Evolutionary conservation across 2,329 filamentous ascomycete genomes (phyloP).

Genomic region (Falciphora oryzae): DNA sequence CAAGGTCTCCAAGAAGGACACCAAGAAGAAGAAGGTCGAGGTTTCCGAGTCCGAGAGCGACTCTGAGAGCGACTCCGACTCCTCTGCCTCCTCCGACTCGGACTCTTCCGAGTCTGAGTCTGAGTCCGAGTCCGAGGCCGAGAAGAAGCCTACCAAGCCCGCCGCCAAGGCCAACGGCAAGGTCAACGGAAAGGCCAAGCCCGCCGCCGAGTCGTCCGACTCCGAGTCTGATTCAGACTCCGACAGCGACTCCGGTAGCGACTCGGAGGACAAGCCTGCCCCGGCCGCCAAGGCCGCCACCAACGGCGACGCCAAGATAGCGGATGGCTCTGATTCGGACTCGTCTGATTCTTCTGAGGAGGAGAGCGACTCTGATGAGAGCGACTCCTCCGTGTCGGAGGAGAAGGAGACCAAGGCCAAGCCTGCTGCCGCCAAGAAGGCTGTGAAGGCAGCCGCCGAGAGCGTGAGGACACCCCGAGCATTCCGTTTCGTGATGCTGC

Average conservation of each 20-base stretch:
- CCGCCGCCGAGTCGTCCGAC: constrained; percentile 16
- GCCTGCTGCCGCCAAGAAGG: constrained; percentile 20
- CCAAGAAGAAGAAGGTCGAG: constrained; percentile 39
- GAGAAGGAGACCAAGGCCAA: constrained; percentile 15
- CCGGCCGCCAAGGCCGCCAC: constrained; percentile 17
- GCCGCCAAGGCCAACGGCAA: constrained; percentile 19
- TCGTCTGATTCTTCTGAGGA: constrained; percentile 27
- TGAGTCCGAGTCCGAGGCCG: constrained; percentile 24
- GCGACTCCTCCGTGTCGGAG: constrained; percentile 22
- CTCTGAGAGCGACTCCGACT: constrained; percentile 27
- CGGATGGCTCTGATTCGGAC: constrained; percentile 27
- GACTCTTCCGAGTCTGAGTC: constrained; percentile 26
- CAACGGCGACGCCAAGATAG: constrained; percentile 18
- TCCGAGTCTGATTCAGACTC: constrained; percentile 28
- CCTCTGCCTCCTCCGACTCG: constrained; percentile 25
- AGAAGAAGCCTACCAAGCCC: constrained; percentile 25
- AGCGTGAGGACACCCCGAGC: constrained; percentile 13
- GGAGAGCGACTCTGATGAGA: constrained; percentile 24
- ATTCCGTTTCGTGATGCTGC: not conserved
- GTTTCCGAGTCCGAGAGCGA: constrained; percentile 30
- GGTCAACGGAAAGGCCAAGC: constrained; percentile 12
- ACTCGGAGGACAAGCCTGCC: constrained; percentile 22
- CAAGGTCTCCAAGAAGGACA: constrained; percentile 42
- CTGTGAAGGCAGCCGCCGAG: constrained; percentile 17
- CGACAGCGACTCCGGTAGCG: constrained; percentile 21